Evolutionary conservation across 2,329 filamentous ascomycete species (phyloP).

Genomic region (Venturia aucupariae): DNA sequence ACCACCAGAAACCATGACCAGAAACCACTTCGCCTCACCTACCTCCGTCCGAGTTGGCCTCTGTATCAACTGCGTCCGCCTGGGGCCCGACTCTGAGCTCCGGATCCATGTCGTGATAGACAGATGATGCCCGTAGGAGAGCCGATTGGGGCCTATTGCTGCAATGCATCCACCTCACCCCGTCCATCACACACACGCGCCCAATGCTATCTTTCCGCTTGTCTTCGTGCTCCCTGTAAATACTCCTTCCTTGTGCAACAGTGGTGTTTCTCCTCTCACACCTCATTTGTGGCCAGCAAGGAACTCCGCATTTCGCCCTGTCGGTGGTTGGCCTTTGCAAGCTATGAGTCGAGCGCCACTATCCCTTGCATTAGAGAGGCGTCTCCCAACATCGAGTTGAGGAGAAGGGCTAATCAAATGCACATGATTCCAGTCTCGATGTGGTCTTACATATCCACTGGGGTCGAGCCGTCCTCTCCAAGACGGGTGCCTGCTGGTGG

Average conservation of each 20-base stretch:
- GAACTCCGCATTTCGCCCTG: not conserved
- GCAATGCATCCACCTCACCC: not conserved
- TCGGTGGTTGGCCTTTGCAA: not conserved
- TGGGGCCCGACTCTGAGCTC: not conserved
- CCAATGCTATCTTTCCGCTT: not conserved
- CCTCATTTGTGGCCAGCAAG: not conserved
- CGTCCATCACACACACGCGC: not conserved
- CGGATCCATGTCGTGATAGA: not conserved
- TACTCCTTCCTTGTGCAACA: too few species aligned
- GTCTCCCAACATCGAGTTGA: not conserved
- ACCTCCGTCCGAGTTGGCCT: too few species aligned
- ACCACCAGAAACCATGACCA: too few species aligned
- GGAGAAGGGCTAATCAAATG: not conserved
- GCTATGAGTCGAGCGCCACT: not conserved
- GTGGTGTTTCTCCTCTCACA: too few species aligned
- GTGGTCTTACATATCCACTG: not conserved
- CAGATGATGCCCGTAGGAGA: not conserved
- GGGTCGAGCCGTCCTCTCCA: not conserved
- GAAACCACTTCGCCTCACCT: too few species aligned
- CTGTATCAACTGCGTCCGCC: not conserved
- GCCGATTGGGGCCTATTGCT: not conserved
- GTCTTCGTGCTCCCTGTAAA: not conserved
- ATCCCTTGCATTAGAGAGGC: not conserved
- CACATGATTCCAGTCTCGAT: not conserved
- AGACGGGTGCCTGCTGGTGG: not conserved